Evolutionary conservation across 2,329 filamentous ascomycete genomes (phyloP), one percentile per base, ranked within the genome.

Genomic region (Clarireedia hainanense): DNA sequence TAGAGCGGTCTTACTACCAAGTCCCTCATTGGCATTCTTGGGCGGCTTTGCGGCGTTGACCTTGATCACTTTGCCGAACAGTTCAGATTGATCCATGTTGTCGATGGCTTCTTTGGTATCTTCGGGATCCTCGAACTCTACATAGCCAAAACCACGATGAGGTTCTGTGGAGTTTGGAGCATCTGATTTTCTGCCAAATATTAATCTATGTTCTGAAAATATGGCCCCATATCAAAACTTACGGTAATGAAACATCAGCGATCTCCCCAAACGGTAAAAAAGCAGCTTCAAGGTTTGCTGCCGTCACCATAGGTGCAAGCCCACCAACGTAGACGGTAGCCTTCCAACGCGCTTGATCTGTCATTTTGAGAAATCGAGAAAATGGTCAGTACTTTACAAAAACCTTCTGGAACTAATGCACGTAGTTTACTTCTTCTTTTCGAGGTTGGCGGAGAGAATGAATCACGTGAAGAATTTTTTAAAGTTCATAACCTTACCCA

Each of bases 231-330:
- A 12, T 6, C 7, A 17, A 26, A 17, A 65, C 63, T 62, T 55
- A 67, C 66, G 94, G 94, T 15, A 99, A 75, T 50, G 89, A 87
- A 63, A 99, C 86, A 69, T 96, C 91, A 63, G 88, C 84, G 60
- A 99, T 92, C 71, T 96, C 92, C 68, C 95, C 94, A 71, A 99
- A 99, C 0, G 95, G 94, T 56, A 99, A 82, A 74, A 99, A 99
- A 55, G 91, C 91, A 67, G 95, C 89, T 65, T 91, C 86, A 47
- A 99, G 77, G 59, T 86, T 88, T 58, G 83, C 80, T 39, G 78
- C 76, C 12, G 86, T 92, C 57, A 95, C 91, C 51, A 84, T 79
- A 60, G 86, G 83, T 63, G 94, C 85, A 50, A 99, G 82, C 34
- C 92, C 92, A 60, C 91, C 91, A 51, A 99, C 89, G 69, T 95